Base-by-base conservation (phyloP, 129 eudicot genomes). In the Ambrosia artemisiifolia region DNA sequence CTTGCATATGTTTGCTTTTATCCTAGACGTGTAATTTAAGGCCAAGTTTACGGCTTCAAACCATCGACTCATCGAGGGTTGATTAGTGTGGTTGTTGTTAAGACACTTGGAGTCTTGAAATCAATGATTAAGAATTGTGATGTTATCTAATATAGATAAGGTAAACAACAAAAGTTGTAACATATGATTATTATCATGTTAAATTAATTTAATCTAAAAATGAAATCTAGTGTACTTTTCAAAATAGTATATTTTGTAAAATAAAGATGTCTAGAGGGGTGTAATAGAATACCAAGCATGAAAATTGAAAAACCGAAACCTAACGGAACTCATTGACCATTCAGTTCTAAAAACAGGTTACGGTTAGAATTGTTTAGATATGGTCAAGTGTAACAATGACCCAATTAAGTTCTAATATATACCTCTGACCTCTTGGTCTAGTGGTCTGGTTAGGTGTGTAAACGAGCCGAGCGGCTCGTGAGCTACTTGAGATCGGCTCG, bases 71-170 rank as follows among this genome's bases (percentile, higher is more conserved):
- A 48, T n/a, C 61, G 11, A 48, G 11, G 38, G 20, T 30, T 28
- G 38, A 48, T 2, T 32, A 2, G 6, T 24, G 3, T 46, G 36
- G 38, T 7, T 8, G 38, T 32, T 67, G 65, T 67, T 7, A 16
- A 7, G 43, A 8, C 60, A 67, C 60, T 67, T 68, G 59, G 13
- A 28, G 44, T 9, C 73, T n/a, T 49, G 6, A 47, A 49, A 68
- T 32, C 48, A 3, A 35, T 28, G 9, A 17, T 44, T n/a, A 66
- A 66, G 60, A 28, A 63, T 16, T 30, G 7, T 32, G 65, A 60
- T 32, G 19, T 13, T 60, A 60, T 60, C 65, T 40, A 7, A 40
- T 40, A 6, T 38, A 36, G n/a, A n/a, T n/a, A n/a, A n/a, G n/a
- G n/a, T 38, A 38, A 38, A 38, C 43, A 7, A 38, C 43, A 38